phyloP scores from a whole-genome alignment of 495 filamentous ascomycete genomes.

The Aspergillus steynii region DNA sequence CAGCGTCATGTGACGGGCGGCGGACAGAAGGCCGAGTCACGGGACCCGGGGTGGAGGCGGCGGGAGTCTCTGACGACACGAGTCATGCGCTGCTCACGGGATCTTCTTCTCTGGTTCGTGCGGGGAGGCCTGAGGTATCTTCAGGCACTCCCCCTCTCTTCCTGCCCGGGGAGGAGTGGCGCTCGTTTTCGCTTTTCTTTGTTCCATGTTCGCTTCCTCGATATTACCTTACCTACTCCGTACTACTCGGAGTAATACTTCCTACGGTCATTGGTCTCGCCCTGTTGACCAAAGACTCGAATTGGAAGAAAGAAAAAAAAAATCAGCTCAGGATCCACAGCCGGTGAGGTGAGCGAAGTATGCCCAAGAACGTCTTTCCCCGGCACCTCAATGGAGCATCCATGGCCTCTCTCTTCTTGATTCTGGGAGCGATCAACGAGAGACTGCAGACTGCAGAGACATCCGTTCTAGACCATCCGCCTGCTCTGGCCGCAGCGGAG shows the following conservation, averaged over 20 bases:
- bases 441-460: neutral
- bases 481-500: neutral
- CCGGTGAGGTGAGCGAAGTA: neutral
- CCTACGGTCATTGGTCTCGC: too few relatives aligned
- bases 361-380: neutral
- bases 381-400: neutral
- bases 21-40: conserved; percentile 4
- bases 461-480: neutral
- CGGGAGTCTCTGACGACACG: conserved; percentile 23
- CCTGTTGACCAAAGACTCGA: neutral
- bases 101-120: neutral
- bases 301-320: neutral
- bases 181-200: neutral
- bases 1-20: neutral
- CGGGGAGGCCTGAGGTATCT: neutral
- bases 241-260: too few relatives aligned
- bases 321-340: neutral
- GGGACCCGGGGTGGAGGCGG: neutral
- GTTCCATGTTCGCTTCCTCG: too few relatives aligned
- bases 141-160: neutral
- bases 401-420: neutral
- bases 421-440: too few relatives aligned
- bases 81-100: conserved; percentile 13
- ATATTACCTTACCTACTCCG: too few relatives aligned
- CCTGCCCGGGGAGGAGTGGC: neutral